These are phyloP conservation scores for Exophiala oligosperma DNA, from an alignment of 2,329 filamentous ascomycete species.

Conservation along the genomic window DNA sequence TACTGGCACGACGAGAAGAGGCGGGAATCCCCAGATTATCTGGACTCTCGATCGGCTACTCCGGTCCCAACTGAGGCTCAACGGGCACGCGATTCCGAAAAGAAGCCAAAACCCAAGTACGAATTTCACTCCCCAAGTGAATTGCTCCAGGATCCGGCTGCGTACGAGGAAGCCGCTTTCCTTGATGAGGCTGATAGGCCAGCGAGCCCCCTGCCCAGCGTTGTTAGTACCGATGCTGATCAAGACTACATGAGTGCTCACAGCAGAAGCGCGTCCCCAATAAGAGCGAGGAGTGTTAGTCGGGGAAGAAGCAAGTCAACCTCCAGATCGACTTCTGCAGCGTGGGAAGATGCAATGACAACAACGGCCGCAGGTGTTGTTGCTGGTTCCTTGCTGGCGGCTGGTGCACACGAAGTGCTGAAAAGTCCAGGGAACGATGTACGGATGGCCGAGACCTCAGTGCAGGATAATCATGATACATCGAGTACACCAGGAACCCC, in stretches of 20 bases:
- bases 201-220: slow-evolving; percentile 27
- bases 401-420: slow-evolving; percentile 5
- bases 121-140: slow-evolving; percentile 50
- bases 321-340: slow-evolving; percentile 19
- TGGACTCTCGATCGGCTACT: slow-evolving; percentile 67
- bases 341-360: slow-evolving; percentile 17
- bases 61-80: slow-evolving; percentile 61
- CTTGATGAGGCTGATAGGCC: slow-evolving; percentile 11
- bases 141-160: slow-evolving; percentile 41
- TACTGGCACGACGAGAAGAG: slow-evolving; percentile 21
- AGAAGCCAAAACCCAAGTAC: slow-evolving; percentile 43
- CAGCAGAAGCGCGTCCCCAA: slow-evolving; percentile 23
- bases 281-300: slow-evolving; percentile 17
- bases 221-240: slow-evolving; percentile 26
- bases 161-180: slow-evolving; percentile 28
- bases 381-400: slow-evolving; percentile 6
- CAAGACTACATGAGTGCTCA: slow-evolving; percentile 29
- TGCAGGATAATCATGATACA: not conserved
- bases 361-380: slow-evolving; percentile 13
- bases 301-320: slow-evolving; percentile 13
- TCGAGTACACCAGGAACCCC: too few species aligned
- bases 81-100: slow-evolving; percentile 27
- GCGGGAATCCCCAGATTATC: slow-evolving; percentile 43
- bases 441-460: not conserved
- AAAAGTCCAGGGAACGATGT: not conserved